Base-by-base conservation (phyloP, 2,329 filamentous ascomycete genomes). In the Colletotrichum zoysiae region DNA sequence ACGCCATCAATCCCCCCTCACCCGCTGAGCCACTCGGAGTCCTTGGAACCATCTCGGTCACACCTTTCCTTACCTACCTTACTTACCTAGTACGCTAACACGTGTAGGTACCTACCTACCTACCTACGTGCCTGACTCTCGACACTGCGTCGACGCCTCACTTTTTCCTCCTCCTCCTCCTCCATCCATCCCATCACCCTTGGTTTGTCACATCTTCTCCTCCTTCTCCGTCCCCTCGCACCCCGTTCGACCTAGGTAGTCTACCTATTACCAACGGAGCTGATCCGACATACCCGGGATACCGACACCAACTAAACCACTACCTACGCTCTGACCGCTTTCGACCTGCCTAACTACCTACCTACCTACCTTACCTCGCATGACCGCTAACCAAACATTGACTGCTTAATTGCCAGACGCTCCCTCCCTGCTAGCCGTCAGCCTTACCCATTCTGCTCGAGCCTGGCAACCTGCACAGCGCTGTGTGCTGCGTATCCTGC, bases 201-300 rank as follows among this genome's bases (percentile, higher is more conserved):
- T 69, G 65, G 69, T 69, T 72, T 70, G 70, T 69, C 70, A 70
- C 14, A 50, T 30, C 20, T 30, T 56, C 16, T 12, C 58, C 38
- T 64, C 46, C 55, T 50, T 8, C 42, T 7, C 18, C 18, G 16
- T 30, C n/a, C 55, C 6, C n/a, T 53, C 18, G n/a, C 61, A 7
- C 14, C 30, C 35, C 59, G 30, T 55, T 48, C 50, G n/a, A 58
- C 60, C 55, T 48, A 38, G 35, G n/a, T n/a, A n/a, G n/a, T n/a
- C n/a, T n/a, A n/a, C 11, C 9, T 38, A 50, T 57, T 56, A 44
- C 30, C 65, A 63, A 58, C 44, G 51, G 64, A 46, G n/a, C 33
- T 26, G 53, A 68, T 68, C 69, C 69, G 65, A 44, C 20, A 40
- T 20, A 69, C 55, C 70, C 65, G 65, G 48, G 20, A 55, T 12